phyloP scores from a whole-genome alignment of 805 yeast species.

The Diddensiella caesifluorescens region DNA sequence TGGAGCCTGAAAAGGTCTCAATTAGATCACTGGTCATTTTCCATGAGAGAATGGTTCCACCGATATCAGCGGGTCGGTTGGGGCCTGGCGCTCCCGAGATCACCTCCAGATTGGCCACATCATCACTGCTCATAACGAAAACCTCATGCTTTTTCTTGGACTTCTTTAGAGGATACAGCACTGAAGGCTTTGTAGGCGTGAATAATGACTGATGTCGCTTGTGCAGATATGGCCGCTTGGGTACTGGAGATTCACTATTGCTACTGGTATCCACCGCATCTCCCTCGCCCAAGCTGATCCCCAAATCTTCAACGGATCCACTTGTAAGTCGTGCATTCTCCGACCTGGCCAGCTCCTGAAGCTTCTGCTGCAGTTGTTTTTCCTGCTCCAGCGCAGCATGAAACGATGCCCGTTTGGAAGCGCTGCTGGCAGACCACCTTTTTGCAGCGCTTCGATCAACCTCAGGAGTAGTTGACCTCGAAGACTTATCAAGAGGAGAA shows the following conservation, averaged over 20 bases:
- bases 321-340: constrained; percentile 25
- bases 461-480: constrained; percentile 4
- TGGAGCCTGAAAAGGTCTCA: constrained; percentile 8
- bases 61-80: constrained; percentile 21
- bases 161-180: neutral
- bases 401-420: constrained; percentile 12
- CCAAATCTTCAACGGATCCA: constrained; percentile 1
- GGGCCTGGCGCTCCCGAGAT: constrained; percentile 14
- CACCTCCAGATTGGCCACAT: constrained; percentile 11
- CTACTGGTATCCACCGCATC: neutral
- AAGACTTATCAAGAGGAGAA: constrained; percentile 1
- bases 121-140: constrained; percentile 17
- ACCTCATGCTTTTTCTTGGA: neutral
- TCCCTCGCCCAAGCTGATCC: neutral
- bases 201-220: neutral
- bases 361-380: constrained; percentile 22
- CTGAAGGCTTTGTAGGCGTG: neutral
- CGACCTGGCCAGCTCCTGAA: constrained; percentile 26
- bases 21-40: constrained; percentile 23
- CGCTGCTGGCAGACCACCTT: neutral
- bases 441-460: neutral
- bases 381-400: constrained; percentile 22
- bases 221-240: no score
- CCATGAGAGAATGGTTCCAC: constrained; percentile 24
- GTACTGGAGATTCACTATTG: no score